A percentile compares a stretch with the other conserved stretches of the same genome.
Conservation (phyloP, 148 eudicot species). For the Mesembryanthemum crystallinum region DNA sequence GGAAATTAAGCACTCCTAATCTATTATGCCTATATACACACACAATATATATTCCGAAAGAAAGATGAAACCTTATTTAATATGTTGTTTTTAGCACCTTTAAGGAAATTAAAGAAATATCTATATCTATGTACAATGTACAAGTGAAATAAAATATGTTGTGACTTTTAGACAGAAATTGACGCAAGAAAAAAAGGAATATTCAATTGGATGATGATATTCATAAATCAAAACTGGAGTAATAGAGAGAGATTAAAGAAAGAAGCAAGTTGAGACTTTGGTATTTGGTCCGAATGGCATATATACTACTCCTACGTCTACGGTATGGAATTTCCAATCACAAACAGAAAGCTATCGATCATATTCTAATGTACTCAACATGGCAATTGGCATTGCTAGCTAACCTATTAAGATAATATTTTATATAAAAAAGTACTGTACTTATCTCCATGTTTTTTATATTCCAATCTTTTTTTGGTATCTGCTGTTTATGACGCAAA, state of each 20-base stretch:
- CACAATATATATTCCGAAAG: too few relatives aligned
- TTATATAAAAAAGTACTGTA: background rate
- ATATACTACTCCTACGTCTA: too few relatives aligned
- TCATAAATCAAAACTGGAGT: too few relatives aligned
- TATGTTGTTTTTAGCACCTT: too few relatives aligned
- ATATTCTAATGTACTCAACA: too few relatives aligned
- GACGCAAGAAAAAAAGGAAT: background rate
- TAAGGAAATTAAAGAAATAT: too few relatives aligned
- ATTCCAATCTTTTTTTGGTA: background rate
- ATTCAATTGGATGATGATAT: too few relatives aligned
- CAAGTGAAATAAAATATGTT: too few relatives aligned
- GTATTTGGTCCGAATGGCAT: slow-evolving; percentile 21
- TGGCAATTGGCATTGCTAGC: background rate
- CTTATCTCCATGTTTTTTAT: background rate
- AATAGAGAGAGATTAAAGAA: background rate
- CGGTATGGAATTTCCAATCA: background rate
- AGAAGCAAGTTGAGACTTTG: slow-evolving; percentile 19
- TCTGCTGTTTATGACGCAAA: slow-evolving; percentile 16
- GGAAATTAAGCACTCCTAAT: too few relatives aligned
- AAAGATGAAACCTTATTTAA: too few relatives aligned
- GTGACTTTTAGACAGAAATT: background rate
- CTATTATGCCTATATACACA: too few relatives aligned
- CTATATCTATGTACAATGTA: too few relatives aligned
- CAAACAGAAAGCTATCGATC: background rate
- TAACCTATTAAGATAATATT: background rate